Evolutionary conservation across 1,139 yeast species (phyloP).

Genomic region (Geotrichum fermentans): DNA sequence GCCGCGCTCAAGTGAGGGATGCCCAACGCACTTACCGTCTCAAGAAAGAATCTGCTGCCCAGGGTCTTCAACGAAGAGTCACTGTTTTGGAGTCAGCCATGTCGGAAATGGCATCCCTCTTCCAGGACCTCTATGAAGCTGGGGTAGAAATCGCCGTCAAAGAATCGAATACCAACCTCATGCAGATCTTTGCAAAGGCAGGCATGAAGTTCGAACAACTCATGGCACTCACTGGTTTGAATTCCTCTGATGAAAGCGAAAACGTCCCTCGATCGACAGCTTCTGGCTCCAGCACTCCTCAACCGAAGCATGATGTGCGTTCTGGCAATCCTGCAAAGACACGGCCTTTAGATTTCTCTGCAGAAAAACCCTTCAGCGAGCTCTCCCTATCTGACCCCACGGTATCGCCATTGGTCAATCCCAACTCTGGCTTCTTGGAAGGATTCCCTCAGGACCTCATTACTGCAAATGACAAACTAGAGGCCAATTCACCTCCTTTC

Average conservation of each 20-base stretch:
- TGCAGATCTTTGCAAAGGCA: constrained; percentile 16
- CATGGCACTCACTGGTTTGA: constrained; percentile 1
- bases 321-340: neutral
- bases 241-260: neutral
- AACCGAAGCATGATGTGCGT: neutral
- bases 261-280: neutral
- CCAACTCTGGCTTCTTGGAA: constrained; percentile 4
- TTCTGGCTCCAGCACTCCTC: neutral
- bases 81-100: constrained; percentile 9
- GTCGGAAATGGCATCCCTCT: constrained; percentile 13
- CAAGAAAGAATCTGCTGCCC: constrained; percentile 20
- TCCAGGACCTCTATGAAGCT: constrained; percentile 17
- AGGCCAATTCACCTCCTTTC: too few relatives aligned
- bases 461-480: neutral
- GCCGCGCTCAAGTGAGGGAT: constrained; percentile 22
- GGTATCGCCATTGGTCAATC: neutral
- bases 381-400: neutral
- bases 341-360: neutral
- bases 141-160: constrained; percentile 21
- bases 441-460: constrained; percentile 15
- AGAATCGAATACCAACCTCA: constrained; percentile 15
- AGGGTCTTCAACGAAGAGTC: constrained; percentile 16
- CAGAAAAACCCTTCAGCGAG: neutral
- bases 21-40: constrained; percentile 21
- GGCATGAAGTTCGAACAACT: constrained; percentile 16